Conservation (phyloP, 441 rosid genomes). For the Jatropha podagrica region DNA sequence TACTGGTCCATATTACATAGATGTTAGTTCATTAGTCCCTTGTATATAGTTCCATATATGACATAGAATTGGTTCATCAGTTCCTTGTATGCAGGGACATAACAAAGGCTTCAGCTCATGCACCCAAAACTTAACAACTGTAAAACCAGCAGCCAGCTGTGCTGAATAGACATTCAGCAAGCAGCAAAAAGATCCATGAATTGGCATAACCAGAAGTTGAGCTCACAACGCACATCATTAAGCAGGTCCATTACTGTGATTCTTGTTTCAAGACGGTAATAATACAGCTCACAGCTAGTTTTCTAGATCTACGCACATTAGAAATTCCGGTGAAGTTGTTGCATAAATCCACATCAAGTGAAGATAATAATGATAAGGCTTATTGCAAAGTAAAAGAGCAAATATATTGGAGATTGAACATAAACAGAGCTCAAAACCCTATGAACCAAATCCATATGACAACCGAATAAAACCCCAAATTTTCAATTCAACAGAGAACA, state of each 20-base stretch:
- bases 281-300: background rate
- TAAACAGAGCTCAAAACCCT: constrained; percentile 2
- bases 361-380: background rate
- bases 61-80: no score
- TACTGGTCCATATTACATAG: no score
- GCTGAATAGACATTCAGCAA: no score
- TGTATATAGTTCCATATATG: no score
- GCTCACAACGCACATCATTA: background rate
- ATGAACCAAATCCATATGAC: background rate
- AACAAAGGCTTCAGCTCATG: background rate
- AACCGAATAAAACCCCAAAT: constrained; percentile 1
- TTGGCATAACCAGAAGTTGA: background rate
- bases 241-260: background rate
- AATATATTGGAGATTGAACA: background rate
- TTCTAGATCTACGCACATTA: background rate
- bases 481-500: background rate
- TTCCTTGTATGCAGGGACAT: no score
- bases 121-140: no score
- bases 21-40: no score
- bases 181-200: no score
- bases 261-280: background rate
- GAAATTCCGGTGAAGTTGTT: background rate
- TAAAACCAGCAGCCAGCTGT: no score
- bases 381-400: no score
- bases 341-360: background rate